These are phyloP conservation scores for Scortechinia acanthostroma DNA, from an alignment of 2,329 filamentous ascomycete genomes.

Conservation along the genomic window DNA sequence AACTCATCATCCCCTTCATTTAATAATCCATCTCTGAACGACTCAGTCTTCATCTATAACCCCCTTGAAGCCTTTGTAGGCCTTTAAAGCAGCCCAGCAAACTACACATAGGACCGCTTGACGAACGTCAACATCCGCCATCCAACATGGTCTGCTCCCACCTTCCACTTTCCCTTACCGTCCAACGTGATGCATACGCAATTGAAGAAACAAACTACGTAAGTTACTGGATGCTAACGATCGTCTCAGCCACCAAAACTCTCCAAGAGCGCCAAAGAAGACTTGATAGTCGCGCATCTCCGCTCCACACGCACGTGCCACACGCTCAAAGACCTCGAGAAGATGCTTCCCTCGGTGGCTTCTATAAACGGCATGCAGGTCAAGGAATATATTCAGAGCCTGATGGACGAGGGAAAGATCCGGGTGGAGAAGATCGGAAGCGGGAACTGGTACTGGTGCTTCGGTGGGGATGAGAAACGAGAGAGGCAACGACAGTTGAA, in stretches of 20 bases:
- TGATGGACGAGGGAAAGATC: constrained; percentile 53
- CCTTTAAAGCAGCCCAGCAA: no score
- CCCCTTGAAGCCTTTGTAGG: no score
- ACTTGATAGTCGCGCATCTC: constrained; percentile 49
- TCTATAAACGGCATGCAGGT: constrained; percentile 62
- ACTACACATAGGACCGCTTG: no score
- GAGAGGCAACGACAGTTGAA: neutral
- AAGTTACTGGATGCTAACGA: no score
- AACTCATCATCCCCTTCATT: no score
- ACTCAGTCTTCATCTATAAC: no score
- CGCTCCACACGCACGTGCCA: constrained; percentile 52
- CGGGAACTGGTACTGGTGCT: constrained; percentile 69
- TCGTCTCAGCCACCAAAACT: neutral
- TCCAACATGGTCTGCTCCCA: no score
- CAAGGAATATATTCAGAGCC: constrained; percentile 57
- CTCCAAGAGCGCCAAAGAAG: constrained; percentile 35
- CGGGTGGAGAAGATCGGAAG: constrained; percentile 64
- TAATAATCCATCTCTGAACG: no score
- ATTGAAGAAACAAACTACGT: no score
- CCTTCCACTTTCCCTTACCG: no score
- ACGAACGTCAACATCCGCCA: no score
- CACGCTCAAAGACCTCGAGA: constrained; percentile 63
- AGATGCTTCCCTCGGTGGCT: constrained; percentile 49
- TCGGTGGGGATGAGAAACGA: constrained; percentile 39
- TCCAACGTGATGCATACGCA: no score